Base-by-base conservation (phyloP, 805 yeast species). In the Wickerhamomyces bisporus region DNA sequence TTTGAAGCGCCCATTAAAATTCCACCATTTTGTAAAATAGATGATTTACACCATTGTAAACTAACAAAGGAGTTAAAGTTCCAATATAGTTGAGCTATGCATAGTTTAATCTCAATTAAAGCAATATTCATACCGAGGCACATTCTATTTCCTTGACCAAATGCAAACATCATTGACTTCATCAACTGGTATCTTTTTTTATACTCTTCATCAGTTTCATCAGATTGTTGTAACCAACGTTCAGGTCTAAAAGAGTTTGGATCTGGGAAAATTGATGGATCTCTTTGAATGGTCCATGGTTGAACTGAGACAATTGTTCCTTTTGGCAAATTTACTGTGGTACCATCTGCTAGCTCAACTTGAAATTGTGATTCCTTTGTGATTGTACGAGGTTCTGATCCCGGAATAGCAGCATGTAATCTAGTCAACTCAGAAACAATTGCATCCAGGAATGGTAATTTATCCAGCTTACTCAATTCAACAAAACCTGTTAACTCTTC, bases 141-240 rank as follows among this genome's bases (percentile, higher is more conserved):
- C 87, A 81, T 80, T 45, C 87, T 62, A 16, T 78, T 66, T 3
- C 89, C 91, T 29, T 77, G 73, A 1, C 89, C 88, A 62, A 83
- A 82, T 1, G 83, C 78, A 70, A 81, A 71, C 68, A 80, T 72
- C 47, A 66, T 65, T 36, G 63, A 68, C 40, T 68, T 65, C 75
- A 78, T 80, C 8, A 37, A 38, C 37, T 60, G 66, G 25, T 71
- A 49, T 28, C 80, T 51, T 6, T 40, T 44, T 6, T 50, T 50
- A 50, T 53, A 71, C 4, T 58, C 64, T 2, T 50, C 54, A 3
- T 50, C 55, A 3, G 55, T 43, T 48, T 72, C 77, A 26, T 52
- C 48, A 3, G 49, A 53, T 25, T 58, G 55, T 37, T 52, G 55
- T 7, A 79, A 48, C 91, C 89, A 82, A 43, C 88, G 61, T 36